Percentiles rank a stretch among this genome's conserved stretches.
phyloP scores from a whole-genome alignment of 306 rosid species.

The Ammopiptanthus mongolicus region DNA sequence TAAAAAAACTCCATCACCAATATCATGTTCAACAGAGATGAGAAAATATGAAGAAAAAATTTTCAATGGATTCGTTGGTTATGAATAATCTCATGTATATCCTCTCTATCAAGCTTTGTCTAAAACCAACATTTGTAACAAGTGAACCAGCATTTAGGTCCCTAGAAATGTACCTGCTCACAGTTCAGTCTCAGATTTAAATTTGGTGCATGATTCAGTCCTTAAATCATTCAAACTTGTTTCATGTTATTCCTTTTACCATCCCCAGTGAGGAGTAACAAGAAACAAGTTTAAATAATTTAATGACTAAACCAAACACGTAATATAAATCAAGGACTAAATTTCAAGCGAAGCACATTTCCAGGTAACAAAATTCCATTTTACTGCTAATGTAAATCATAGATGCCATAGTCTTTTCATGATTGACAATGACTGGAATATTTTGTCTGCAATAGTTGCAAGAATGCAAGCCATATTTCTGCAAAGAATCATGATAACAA shows the following conservation, averaged over 20 bases:
- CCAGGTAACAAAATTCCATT: background rate
- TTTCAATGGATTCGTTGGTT: background rate
- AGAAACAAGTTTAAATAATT: background rate
- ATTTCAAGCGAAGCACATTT: background rate
- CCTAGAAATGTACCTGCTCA: background rate
- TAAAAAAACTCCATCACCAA: background rate
- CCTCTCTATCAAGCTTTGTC: background rate
- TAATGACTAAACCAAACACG: background rate
- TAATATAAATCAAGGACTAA: background rate
- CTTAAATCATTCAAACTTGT: background rate
- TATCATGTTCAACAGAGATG: background rate
- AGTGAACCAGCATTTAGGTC: background rate
- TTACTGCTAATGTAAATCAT: constrained; percentile 33
- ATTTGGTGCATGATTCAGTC: background rate
- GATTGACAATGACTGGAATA: constrained; percentile 43
- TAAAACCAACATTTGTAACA: constrained; percentile 19
- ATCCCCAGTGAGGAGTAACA: background rate
- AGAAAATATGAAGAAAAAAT: background rate
- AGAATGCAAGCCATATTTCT: constrained; percentile 60
- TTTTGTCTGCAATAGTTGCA: constrained; percentile 38
- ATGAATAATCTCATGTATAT: background rate
- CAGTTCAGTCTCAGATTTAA: background rate
- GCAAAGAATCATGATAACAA: constrained; percentile 24
- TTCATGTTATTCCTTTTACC: background rate
- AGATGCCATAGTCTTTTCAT: constrained; percentile 54